Base-by-base conservation (phyloP, 225 moss, liverwort and hornwort species). In the Marchantia polymorpha region DNA sequence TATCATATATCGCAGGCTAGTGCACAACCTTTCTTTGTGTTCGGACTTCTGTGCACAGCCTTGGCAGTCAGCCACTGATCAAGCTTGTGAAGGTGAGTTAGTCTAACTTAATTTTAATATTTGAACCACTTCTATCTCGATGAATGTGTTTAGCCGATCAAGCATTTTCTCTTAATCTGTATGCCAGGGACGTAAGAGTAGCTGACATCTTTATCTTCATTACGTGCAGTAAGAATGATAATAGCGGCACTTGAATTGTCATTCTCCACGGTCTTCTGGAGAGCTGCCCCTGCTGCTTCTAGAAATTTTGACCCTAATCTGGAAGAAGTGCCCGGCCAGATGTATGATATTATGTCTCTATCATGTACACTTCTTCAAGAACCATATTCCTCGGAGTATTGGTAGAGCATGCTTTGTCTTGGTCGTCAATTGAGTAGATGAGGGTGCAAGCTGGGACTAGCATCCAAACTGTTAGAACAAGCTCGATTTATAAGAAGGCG, bases 21-120 rank as follows among this genome's bases (percentile, higher is more conserved):
- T 76, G 92, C 94, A 8, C 94, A 94, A 81, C 94, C 94, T 26
- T 94, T 94, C 83, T 94, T 94, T 80, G 92, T 94, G 20, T 92
- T 94, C 30, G 94, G 94, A 27, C 91, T 94, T 26, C 55, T 94
- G 29, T 75, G 86, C 80, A 94, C 94, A 29, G 91, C 94, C 19
- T 78, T 94, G 49, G 94, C 94, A 60, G 87, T 90, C 12, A 89
- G 94, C 83, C 94, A 91, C 70, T 94, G 68, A 86, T 65, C 52
- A 22, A 31, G 46, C 65, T 25, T 61, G 59, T 48, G 9, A 48
- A 52, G 77, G 63, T 70, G 72, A 73, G 82, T 82, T 65, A 72
- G 47, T 4, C 12, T 22, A 6, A 72, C 20, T 72, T 31, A 47
- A 58, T 12, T 52, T 10, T 30, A 39, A 19, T 30, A 10, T 58